A percentile compares a stretch with the other conserved stretches of the same genome.
Evolutionary conservation across 768 basidiomycete genomes (phyloP).

Genomic region (Lactarius trivialis): DNA sequence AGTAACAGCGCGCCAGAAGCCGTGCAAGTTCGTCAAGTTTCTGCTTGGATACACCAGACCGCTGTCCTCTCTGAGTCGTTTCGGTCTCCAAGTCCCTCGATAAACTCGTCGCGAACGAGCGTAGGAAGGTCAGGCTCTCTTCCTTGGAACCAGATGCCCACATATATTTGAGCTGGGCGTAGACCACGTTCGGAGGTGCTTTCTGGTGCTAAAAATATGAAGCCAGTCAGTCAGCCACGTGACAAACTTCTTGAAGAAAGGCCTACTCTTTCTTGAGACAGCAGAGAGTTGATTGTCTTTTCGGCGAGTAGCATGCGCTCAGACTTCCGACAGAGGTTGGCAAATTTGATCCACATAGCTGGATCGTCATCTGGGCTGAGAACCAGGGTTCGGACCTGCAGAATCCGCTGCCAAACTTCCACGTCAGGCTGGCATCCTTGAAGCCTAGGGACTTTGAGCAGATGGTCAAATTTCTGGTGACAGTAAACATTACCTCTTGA

Average conservation of each 20-base stretch:
- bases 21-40: constrained; percentile 66
- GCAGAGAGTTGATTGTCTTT: constrained; percentile 90
- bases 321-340: constrained; percentile 92
- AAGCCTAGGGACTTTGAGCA: constrained; percentile 43
- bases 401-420: constrained; percentile 96
- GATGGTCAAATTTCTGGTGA: not conserved
- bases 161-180: constrained; percentile 91
- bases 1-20: constrained; percentile 94
- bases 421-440: constrained; percentile 97
- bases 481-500: constrained; percentile 68
- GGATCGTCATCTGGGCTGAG: constrained; percentile 91
- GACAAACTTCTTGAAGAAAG: not conserved
- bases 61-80: constrained; percentile 39
- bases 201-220: constrained; percentile 39
- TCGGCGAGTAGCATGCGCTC: constrained; percentile 93
- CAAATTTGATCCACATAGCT: constrained; percentile 98
- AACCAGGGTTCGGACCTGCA: constrained; percentile 93
- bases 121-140: constrained; percentile 76
- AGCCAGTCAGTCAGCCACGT: not conserved
- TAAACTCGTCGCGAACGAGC: constrained; percentile 73
- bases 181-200: constrained; percentile 93
- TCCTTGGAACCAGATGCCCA: constrained; percentile 83
- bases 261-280: constrained; percentile 64
- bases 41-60: constrained; percentile 48
- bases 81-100: constrained; percentile 67